phyloP scores from a whole-genome alignment of 2,329 filamentous ascomycete species.

The Xylaria sp. region DNA sequence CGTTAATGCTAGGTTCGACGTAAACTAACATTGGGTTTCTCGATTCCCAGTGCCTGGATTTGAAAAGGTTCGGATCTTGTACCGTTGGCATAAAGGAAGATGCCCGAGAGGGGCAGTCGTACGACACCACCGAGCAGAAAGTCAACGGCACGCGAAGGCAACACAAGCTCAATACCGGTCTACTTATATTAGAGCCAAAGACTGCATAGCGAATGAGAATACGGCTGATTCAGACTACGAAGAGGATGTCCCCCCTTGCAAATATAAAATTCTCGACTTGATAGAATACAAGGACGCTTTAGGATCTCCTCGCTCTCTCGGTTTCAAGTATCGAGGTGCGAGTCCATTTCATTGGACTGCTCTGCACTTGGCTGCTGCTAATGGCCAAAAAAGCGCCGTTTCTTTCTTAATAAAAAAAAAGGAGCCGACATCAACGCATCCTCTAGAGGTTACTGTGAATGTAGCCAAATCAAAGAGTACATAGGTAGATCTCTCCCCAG shows the following conservation, averaged over 20 bases:
- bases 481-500: neutral
- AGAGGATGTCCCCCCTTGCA: too few species aligned
- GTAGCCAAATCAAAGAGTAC: neutral
- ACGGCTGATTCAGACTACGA: too few species aligned
- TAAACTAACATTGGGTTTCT: neutral
- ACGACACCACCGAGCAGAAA: too few species aligned
- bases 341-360: neutral
- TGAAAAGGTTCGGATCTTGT: neutral
- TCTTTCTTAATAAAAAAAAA: neutral
- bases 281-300: neutral
- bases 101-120: neutral
- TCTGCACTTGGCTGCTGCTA: neutral
- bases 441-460: neutral
- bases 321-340: neutral
- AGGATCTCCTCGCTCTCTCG: neutral
- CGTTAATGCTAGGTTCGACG: conserved; percentile 1
- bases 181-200: too few species aligned
- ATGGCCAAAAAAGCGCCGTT: neutral
- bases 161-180: neutral
- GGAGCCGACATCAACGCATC: neutral
- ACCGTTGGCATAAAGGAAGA: neutral
- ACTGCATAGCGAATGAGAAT: too few species aligned
- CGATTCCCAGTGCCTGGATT: neutral
- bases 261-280: neutral
- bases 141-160: neutral